Evolutionary conservation across 106 monocot species (phyloP), one percentile per base, ranked within the genome.

Genomic region (Platanthera guangdongensis): DNA sequence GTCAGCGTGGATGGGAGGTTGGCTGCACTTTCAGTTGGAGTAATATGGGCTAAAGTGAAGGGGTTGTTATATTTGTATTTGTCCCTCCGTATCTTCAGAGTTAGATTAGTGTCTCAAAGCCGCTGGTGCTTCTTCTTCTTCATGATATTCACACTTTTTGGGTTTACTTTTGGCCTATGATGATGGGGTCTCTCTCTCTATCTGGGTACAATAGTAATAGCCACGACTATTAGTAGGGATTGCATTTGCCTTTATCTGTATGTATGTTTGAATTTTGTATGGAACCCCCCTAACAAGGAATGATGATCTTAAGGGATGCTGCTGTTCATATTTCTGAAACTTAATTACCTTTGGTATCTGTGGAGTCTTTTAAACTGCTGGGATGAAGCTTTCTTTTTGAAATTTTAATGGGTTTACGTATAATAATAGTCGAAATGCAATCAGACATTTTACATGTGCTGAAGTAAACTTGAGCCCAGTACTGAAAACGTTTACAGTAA

Each of bases 21-120:
- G 39, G 39, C 39, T 39, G 39, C 39, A 39, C 39, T 55, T 55
- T 16, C 55, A 60, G n/a, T 65, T 65, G 32, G 65, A 32, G 65
- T 65, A 65, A 65, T 65, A 32, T 65, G 65, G 30, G 30, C 65
- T 65, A 11, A 12, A 30, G 11, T 65, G n/a, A 65, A 65, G 65
- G 32, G 65, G 32, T 65, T 65, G 32, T 60, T 65, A 65, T 65
- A 30, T 65, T 39, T 65, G 30, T 30, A 65, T 32, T 11, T 65
- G 18, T 32, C 28, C 32, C 32, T 65, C 18, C 8, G 25, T 32
- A 11, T 30, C 15, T 6, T 7, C 11, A 6, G 8, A n/a, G 11
- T 32, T 65, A 65, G 65, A 30, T 65, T 65, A 65, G 65, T 30
- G 65, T 30, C 32, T 25, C 65, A 11, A 65, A 32, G 65, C 30